phyloP scores from a whole-genome alignment of 225 moss, liverwort and hornwort genomes.

The Bryoerythrophyllum caledonicum region DNA sequence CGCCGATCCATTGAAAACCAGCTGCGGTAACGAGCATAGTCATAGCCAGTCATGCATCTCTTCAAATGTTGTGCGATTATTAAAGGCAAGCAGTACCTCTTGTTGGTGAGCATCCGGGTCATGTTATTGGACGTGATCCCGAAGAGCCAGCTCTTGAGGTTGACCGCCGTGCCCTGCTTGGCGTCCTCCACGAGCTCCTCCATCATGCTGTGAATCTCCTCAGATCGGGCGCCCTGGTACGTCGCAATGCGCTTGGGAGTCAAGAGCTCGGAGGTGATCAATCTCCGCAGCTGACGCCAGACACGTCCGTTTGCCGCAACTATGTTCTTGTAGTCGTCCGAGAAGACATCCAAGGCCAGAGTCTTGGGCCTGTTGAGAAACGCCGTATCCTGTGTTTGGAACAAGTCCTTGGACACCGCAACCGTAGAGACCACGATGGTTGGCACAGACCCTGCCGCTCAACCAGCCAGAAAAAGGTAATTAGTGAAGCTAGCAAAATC shows the following conservation, averaged over 20 bases:
- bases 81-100: too few relatives aligned
- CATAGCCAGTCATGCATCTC: too few relatives aligned
- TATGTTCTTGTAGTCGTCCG: conserved; percentile 18
- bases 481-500: too few relatives aligned
- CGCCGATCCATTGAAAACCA: too few relatives aligned
- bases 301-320: conserved; percentile 20
- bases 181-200: not conserved
- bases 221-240: conserved; percentile 22
- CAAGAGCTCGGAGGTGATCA: conserved; percentile 23
- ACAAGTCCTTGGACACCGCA: not conserved
- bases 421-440: not conserved
- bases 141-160: too few relatives aligned
- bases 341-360: not conserved
- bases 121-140: conserved; percentile 26
- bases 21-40: too few relatives aligned
- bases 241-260: conserved; percentile 26
- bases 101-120: conserved; percentile 36
- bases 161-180: not conserved
- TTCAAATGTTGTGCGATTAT: too few relatives aligned
- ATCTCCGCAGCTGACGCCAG: conserved; percentile 36
- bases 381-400: not conserved
- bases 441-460: too few relatives aligned
- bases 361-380: not conserved
- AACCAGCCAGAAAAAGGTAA: too few relatives aligned
- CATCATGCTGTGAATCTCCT: conserved; percentile 19